Base-by-base conservation (phyloP, 768 basidiomycete genomes). In the Lenzites betulinus region DNA sequence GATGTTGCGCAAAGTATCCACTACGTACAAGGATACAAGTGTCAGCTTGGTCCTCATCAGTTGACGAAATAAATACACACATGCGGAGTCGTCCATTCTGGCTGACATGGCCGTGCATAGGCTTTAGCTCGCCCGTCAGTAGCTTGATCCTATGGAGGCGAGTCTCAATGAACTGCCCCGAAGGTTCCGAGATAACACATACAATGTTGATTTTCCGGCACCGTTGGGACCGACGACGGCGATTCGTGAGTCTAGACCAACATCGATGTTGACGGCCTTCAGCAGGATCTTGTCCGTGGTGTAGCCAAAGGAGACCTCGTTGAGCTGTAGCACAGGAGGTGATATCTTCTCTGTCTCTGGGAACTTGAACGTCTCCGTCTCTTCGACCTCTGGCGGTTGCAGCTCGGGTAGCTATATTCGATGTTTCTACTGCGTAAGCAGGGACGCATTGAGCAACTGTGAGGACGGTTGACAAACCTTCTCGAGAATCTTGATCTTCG, bases 271-370 rank as follows among this genome's bases (percentile, higher is more conserved):
- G 65, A 95, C 80, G 50, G 76, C 78, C 66, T 86, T 88, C 26
- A 99, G 76, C 50, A 98, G 80, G 38, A 89, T 72, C 67, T 90
- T 91, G 11, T 93, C 89, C 0, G 79, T 76, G 0, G 81, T 79
- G 74, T 98, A 99, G 33, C 94, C 93, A 70, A 98, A 99, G 1
- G 85, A 87, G 26, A 92, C 92, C 66, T 93, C 90, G 62, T 90
- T 89, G 70, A 98, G 86, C 71, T 98, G 97, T 18, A 99, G 79
- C 15, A 98, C 75, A 0, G 97, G 97, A 7, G 97, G 95, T 5
- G 97, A 95, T 67, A 98, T 93, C 78, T 98, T 98, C 70, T 98
- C 97, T 7, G 94, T 87, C 60, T 97, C 95, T 1, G 94, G 93
- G 82, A 99, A 92, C 88, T 86, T 95, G 83, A 99, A 99, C 35